Percentiles rank a stretch among this genome's conserved stretches.
These are phyloP conservation scores for Lodderomyces margitis DNA, from an alignment of 1,139 yeast species.

Conservation along the genomic window DNA sequence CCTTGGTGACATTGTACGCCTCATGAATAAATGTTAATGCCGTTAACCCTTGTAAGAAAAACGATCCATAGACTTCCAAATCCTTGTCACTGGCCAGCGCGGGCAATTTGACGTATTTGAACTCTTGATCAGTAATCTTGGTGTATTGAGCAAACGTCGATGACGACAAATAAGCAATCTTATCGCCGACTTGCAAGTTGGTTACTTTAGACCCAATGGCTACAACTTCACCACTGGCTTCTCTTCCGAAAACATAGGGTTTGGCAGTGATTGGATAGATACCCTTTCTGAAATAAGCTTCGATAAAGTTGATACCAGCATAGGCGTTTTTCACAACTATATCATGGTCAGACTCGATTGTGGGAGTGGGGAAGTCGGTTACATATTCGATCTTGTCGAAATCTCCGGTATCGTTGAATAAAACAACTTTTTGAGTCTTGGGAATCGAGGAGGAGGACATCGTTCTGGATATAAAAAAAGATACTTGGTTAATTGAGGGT, in stretches of 20 bases:
- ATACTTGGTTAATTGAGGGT: too few species aligned
- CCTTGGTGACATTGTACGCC: slow-evolving; percentile 62
- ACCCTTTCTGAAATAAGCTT: slow-evolving; percentile 78
- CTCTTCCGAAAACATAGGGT: slow-evolving; percentile 77
- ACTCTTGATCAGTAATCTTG: slow-evolving; percentile 33
- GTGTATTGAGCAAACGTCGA: slow-evolving; percentile 73
- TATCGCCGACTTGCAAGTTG: slow-evolving; percentile 65
- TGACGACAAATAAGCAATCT: slow-evolving; percentile 55
- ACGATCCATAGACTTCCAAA: slow-evolving; percentile 56
- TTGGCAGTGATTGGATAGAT: slow-evolving; percentile 43
- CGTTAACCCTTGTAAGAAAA: slow-evolving; percentile 72
- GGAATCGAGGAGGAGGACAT: slow-evolving; percentile 36
- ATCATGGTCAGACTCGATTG: slow-evolving; percentile 48
- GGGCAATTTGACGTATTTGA: slow-evolving; percentile 48
- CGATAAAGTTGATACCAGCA: slow-evolving; percentile 82
- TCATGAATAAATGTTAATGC: slow-evolving; percentile 69
- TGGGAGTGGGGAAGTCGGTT: slow-evolving; percentile 61
- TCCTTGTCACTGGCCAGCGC: slow-evolving; percentile 43
- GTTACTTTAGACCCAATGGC: slow-evolving; percentile 63
- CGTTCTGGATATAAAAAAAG: too few species aligned
- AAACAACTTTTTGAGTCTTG: slow-evolving; percentile 54
- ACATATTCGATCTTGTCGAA: slow-evolving; percentile 40
- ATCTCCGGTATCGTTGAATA: slow-evolving; percentile 55
- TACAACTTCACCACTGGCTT: slow-evolving; percentile 75
- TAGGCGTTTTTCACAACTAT: slow-evolving; percentile 68